These are phyloP conservation scores for Blastomyces emzantsi DNA, from an alignment of 2,329 filamentous ascomycete species.

Conservation along the genomic window DNA sequence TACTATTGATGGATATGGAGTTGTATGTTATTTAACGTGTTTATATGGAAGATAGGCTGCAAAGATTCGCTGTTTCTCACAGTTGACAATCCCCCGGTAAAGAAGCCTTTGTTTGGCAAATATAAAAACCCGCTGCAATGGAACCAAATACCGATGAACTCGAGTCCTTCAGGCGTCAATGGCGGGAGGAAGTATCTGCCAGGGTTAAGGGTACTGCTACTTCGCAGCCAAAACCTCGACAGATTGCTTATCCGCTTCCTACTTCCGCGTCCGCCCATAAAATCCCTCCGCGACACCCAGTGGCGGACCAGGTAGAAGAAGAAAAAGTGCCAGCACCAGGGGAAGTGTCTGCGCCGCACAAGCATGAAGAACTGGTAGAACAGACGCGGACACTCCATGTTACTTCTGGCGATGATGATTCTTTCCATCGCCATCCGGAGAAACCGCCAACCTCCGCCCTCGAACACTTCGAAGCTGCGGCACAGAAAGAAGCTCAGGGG, in stretches of 20 bases:
- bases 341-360: slow-evolving; percentile 17
- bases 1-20: background rate
- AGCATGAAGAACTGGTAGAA: slow-evolving; percentile 28
- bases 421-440: slow-evolving; percentile 25
- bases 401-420: slow-evolving; percentile 30
- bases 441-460: slow-evolving; percentile 63
- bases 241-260: slow-evolving; percentile 12
- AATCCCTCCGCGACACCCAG: slow-evolving; percentile 32
- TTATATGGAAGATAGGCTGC: background rate
- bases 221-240: slow-evolving; percentile 3
- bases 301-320: slow-evolving; percentile 31
- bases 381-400: slow-evolving; percentile 30
- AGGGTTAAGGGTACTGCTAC: slow-evolving; percentile 20
- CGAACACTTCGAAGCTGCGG: slow-evolving; percentile 87
- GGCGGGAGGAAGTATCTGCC: slow-evolving; percentile 68
- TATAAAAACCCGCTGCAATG: background rate
- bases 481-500: slow-evolving; percentile 77
- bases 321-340: slow-evolving; percentile 26
- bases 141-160: slow-evolving; percentile 47
- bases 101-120: background rate
- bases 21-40: background rate
- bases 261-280: slow-evolving; percentile 22
- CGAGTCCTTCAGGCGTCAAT: slow-evolving; percentile 75
- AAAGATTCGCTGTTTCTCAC: slow-evolving; percentile 1
- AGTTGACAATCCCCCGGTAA: background rate